These are phyloP conservation scores for Colletotrichum kahawae DNA, from an alignment of 2,329 filamentous ascomycete genomes.

Conservation along the genomic window DNA sequence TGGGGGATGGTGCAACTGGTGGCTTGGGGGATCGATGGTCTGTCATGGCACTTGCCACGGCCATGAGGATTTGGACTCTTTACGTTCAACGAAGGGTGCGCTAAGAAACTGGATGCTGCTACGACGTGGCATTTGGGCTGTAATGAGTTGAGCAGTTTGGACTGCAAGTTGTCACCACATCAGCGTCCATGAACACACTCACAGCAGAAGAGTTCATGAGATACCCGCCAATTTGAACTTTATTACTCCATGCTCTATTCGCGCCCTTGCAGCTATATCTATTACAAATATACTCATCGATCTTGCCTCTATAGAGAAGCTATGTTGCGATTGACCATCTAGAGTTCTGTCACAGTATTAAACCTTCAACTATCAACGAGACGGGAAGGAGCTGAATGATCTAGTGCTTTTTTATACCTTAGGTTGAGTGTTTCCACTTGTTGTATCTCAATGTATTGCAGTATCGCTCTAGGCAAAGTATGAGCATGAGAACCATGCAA, in stretches of 20 bases:
- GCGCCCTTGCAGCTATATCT: neutral
- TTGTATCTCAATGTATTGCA: neutral
- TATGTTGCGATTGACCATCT: neutral
- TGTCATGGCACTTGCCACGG: neutral
- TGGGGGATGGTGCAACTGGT: neutral
- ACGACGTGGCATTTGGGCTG: neutral
- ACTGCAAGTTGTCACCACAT: neutral
- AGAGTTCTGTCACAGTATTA: neutral
- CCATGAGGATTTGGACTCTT: neutral
- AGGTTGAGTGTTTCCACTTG: neutral
- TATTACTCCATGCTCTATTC: neutral
- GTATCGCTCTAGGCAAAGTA: accelerated
- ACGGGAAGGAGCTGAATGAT: neutral
- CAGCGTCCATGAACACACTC: neutral
- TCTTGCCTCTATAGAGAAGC: neutral
- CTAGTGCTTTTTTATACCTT: neutral
- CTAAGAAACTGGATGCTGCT: neutral
- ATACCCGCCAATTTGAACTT: neutral
- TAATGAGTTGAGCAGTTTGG: neutral
- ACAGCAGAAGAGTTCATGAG: neutral
- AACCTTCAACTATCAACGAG: neutral
- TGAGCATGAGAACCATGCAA: neutral
- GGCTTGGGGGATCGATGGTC: neutral
- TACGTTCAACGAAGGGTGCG: neutral
- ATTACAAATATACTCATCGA: neutral